phyloP scores from a whole-genome alignment of 2,329 filamentous ascomycete genomes.

The Huntiella savannae region DNA sequence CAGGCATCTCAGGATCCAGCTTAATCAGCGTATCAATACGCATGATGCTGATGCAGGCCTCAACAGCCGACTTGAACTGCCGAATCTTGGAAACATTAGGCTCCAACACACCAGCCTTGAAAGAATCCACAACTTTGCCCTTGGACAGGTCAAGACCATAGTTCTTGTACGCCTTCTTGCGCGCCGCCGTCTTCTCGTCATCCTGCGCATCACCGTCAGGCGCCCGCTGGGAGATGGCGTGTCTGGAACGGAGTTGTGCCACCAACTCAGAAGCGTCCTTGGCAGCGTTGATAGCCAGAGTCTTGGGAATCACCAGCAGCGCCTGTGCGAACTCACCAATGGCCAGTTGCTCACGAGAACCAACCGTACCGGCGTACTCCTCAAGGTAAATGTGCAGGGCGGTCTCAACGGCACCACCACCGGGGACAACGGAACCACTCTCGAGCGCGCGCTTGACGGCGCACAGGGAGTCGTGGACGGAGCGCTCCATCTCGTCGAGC shows the following conservation, averaged over 20 bases:
- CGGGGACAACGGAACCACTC: conserved; percentile 89
- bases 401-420: conserved; percentile 94
- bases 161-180: conserved; percentile 97
- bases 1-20: conserved; percentile 68
- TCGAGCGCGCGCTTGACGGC: conserved; percentile 95
- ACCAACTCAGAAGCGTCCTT: conserved; percentile 93
- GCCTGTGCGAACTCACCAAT: conserved; percentile 95
- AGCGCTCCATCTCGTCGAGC: conserved; percentile 97
- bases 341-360: conserved; percentile 89
- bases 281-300: conserved; percentile 86
- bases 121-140: conserved; percentile 78
- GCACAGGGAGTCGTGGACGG: conserved; percentile 87
- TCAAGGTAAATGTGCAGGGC: conserved; percentile 97
- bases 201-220: conserved; percentile 68
- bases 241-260: conserved; percentile 81
- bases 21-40: conserved; percentile 97
- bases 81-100: conserved; percentile 96
- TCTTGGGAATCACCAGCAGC: conserved; percentile 88
- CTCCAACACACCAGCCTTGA: conserved; percentile 90
- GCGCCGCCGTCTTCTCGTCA: conserved; percentile 74
- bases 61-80: conserved; percentile 94
- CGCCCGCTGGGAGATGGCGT: conserved; percentile 83
- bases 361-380: conserved; percentile 93
- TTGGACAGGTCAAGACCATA: conserved; percentile 82
- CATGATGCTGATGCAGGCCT: conserved; percentile 98